Evolutionary conservation across 495 filamentous ascomycete species (phyloP).

Genomic region (Aspergillus sclerotiicarbonarius): DNA sequence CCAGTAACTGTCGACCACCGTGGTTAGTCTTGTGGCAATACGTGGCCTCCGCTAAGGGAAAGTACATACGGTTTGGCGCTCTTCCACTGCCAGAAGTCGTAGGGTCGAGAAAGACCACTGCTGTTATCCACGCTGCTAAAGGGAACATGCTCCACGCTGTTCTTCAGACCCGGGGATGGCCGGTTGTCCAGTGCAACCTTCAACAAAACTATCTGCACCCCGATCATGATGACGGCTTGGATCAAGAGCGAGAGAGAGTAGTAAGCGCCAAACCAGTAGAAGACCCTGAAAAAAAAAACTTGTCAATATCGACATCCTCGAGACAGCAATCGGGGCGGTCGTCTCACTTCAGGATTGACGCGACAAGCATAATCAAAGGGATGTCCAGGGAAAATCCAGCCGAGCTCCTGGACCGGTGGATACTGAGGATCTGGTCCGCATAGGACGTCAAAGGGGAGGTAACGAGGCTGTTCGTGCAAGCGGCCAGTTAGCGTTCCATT

Average conservation of each 20-base stretch:
- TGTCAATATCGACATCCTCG: background rate
- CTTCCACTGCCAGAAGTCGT: constrained; percentile 93
- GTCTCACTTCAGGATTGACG: constrained; percentile 82
- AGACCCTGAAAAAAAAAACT: constrained; percentile 57
- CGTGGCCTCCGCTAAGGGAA: background rate
- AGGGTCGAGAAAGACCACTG: constrained; percentile 58
- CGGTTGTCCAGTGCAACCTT: constrained; percentile 90
- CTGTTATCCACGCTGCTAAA: constrained; percentile 34
- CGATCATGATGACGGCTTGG: constrained; percentile 84
- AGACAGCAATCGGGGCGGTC: background rate
- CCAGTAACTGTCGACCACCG: constrained; percentile 66
- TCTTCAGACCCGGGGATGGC: constrained; percentile 58
- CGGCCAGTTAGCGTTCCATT: constrained; percentile 18
- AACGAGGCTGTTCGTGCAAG: constrained; percentile 52
- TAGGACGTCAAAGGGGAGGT: constrained; percentile 84
- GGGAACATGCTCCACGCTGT: constrained; percentile 48
- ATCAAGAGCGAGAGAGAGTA: constrained; percentile 78
- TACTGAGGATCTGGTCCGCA: constrained; percentile 86
- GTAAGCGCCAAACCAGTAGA: constrained; percentile 89
- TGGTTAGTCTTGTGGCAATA: constrained; percentile 7
- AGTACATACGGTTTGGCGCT: constrained; percentile 67
- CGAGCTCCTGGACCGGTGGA: constrained; percentile 76
- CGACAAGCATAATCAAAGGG: constrained; percentile 94
- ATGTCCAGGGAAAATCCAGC: constrained; percentile 90
- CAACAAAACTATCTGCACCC: constrained; percentile 75